Conservation (phyloP, 2,329 filamentous ascomycete species). For the Hymenoscyphus linearis region DNA sequence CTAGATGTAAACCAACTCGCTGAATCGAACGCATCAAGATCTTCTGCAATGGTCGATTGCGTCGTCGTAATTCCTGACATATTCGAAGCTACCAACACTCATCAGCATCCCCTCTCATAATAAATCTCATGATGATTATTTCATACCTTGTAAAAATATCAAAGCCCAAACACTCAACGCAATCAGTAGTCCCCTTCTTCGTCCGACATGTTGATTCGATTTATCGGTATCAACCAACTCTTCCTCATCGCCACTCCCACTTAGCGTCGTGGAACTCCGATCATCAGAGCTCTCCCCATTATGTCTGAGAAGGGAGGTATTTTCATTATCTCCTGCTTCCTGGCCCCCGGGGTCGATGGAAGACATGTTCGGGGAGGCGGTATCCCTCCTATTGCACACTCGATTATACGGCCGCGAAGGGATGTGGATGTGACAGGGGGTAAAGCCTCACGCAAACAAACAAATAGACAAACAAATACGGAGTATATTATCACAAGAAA, state of each 20-base stretch:
- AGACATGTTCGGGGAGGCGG: neutral
- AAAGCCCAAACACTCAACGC: slow-evolving; percentile 49
- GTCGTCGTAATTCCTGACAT: slow-evolving; percentile 79
- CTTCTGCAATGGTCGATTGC: slow-evolving; percentile 69
- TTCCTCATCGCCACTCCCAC: slow-evolving; percentile 19
- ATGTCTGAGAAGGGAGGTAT: neutral
- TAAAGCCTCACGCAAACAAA: too few relatives aligned
- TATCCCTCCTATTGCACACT: too few relatives aligned
- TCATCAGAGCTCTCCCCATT: slow-evolving; percentile 9
- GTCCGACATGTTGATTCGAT: slow-evolving; percentile 29
- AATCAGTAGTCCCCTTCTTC: slow-evolving; percentile 39
- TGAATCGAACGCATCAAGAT: slow-evolving; percentile 67
- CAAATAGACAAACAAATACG: neutral
- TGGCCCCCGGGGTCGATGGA: neutral
- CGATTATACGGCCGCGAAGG: neutral
- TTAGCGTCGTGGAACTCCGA: slow-evolving; percentile 15
- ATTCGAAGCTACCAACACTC: slow-evolving; percentile 41
- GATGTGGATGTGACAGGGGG: neutral
- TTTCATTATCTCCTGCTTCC: neutral
- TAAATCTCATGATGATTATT: neutral
- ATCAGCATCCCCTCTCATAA: neutral
- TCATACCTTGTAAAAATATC: slow-evolving; percentile 55
- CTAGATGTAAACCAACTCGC: slow-evolving; percentile 78
- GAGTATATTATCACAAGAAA: neutral
- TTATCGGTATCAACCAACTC: slow-evolving; percentile 20